Percentiles rank a stretch among this genome's conserved stretches.
Conservation (phyloP, 805 yeast species). For the Clavispora fructus region DNA sequence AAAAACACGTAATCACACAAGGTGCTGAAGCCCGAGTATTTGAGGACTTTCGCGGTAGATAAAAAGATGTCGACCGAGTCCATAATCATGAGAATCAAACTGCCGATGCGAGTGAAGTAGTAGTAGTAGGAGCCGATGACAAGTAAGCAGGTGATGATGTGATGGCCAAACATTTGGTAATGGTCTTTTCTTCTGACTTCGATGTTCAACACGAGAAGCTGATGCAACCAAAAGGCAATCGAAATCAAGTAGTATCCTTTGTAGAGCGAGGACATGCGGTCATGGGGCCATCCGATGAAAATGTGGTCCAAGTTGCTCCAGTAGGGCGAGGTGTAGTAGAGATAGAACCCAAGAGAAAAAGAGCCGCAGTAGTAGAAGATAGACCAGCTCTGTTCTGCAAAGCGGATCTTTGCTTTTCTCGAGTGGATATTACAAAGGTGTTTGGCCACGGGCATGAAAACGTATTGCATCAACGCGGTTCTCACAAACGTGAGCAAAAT, state of each 20-base stretch:
- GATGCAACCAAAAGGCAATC: constrained; percentile 78
- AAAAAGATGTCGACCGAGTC: constrained; percentile 75
- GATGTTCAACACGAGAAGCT: constrained; percentile 66
- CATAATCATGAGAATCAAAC: constrained; percentile 72
- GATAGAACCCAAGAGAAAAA: constrained; percentile 50
- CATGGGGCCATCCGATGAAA: constrained; percentile 73
- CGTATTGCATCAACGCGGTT: constrained; percentile 52
- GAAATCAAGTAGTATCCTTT: constrained; percentile 70
- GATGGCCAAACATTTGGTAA: constrained; percentile 83
- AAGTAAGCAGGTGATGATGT: constrained; percentile 68
- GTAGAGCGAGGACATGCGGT: constrained; percentile 43
- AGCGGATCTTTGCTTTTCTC: constrained; percentile 55
- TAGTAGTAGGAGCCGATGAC: constrained; percentile 68
- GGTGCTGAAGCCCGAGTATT: constrained; percentile 57
- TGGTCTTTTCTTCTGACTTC: constrained; percentile 82
- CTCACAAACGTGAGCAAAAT: constrained; percentile 55
- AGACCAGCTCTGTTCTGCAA: constrained; percentile 86
- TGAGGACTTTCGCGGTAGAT: constrained; percentile 69
- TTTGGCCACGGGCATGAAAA: constrained; percentile 54
- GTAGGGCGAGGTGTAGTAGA: constrained; percentile 57
- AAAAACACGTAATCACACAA: constrained; percentile 68
- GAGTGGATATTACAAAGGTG: constrained; percentile 37
- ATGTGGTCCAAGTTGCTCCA: constrained; percentile 52
- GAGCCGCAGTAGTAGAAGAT: constrained; percentile 53
- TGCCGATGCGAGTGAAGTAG: constrained; percentile 73